Evolutionary conservation across 345 rosid species (phyloP), one percentile per base, ranked within the genome.

Genomic region (Noccaea caerulescens): DNA sequence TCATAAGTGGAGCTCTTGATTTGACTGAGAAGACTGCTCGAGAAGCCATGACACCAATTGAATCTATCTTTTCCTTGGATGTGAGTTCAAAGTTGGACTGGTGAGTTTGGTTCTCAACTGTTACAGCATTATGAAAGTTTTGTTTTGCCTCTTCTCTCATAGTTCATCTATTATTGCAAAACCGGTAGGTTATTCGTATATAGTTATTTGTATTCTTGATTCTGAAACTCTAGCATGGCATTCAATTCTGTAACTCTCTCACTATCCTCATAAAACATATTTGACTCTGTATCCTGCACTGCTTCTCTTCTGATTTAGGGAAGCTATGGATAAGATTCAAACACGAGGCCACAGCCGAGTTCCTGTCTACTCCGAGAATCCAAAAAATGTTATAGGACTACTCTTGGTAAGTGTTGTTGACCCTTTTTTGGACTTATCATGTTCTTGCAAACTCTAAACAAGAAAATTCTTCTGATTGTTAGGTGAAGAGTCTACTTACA

Each of bases 21-120:
- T 85, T 93, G 77, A 93, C 98, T 41, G 96, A 88, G 67, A 93
- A 93, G 98, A 94, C 99, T 55, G 99, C 99, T 39, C 93, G 89
- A 66, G 99, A 94, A 81, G 99, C 99, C 37, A 94, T 94, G 99
- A 94, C 99, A 33, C 99, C 99, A 39, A 94, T 94, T 72, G 99
- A 91, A 63, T 94, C 99, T 37, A 94, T 95, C 52, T 94, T 94
- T 74, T 94, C 99, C 42, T 80, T 94, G 72, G 96, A 94, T 80
- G 99, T 94, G 59, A 89, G 89, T 81, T 87, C 99, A 65, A 94
- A 94, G 84, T 77, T 94, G 81, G 99, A 94, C 72, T 94, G 99
- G 99, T 94, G 72, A 82, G 75, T 76, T 37, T 49, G 33, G 18
- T 66, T 33, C 39, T 69, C 69, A 58, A 16, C 42, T 61, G 11